Evolutionary conservation across 495 filamentous ascomycete species (phyloP).

Genomic region (Xylaria venustula): DNA sequence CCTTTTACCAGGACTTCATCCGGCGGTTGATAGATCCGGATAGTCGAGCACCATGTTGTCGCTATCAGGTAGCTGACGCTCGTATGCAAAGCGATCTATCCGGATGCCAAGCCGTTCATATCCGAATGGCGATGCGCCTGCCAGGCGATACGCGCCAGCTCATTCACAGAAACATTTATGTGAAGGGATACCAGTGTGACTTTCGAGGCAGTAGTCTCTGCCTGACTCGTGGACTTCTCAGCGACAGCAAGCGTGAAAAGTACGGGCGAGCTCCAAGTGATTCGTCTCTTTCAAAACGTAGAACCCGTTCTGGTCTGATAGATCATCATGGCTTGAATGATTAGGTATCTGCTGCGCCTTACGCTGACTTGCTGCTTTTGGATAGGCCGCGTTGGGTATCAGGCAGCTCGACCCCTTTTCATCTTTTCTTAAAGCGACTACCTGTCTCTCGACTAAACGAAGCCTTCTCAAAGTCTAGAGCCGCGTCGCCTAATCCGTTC

Average conservation of each 20-base stretch:
- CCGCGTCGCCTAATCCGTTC: not conserved
- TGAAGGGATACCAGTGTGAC: not conserved
- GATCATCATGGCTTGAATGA: slow-evolving; percentile 6
- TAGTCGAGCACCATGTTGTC: not conserved
- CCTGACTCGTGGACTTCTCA: not conserved
- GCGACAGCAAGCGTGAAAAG: not conserved
- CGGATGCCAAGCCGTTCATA: not conserved
- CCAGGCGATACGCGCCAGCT: not conserved
- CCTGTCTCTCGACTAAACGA: slow-evolving; percentile 21
- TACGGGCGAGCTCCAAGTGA: not conserved
- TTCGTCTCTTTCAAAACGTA: not conserved
- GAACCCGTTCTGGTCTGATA: slow-evolving; percentile 4
- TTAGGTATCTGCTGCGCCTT: no score
- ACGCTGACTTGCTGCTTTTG: no score
- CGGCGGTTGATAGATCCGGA: not conserved
- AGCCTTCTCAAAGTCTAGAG: slow-evolving; percentile 14
- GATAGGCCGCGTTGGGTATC: no score
- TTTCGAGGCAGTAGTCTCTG: not conserved
- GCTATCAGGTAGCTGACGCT: not conserved
- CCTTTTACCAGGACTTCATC: not conserved
- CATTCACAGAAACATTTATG: not conserved
- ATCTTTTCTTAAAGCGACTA: slow-evolving; percentile 22
- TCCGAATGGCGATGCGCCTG: not conserved
- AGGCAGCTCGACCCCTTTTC: slow-evolving; percentile 18
- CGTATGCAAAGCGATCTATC: no score